These are phyloP conservation scores for Ganoderma meredithae DNA, from an alignment of 1,284 basidiomycete genomes.

Conservation along the genomic window DNA sequence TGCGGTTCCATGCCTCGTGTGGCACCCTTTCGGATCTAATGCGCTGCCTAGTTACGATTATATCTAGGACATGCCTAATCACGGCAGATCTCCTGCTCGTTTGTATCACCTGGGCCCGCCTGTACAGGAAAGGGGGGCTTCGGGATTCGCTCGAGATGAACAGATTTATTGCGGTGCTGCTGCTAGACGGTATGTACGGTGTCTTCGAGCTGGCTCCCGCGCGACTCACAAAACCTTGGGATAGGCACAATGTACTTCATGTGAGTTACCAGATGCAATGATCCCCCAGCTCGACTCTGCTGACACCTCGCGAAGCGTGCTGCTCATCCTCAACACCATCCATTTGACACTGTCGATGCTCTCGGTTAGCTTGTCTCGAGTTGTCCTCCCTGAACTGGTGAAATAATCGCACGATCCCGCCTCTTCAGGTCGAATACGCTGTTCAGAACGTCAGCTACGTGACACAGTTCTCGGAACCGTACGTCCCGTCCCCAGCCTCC, in stretches of 20 bases:
- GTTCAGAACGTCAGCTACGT: conserved; percentile 13
- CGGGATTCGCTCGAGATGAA: conserved; percentile 13
- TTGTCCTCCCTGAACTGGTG: not conserved
- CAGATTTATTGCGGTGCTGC: conserved; percentile 13
- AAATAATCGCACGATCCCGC: not conserved
- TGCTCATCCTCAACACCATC: conserved; percentile 10
- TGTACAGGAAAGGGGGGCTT: conserved; percentile 7
- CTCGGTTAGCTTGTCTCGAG: conserved; percentile 2
- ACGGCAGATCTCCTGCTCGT: conserved; percentile 15
- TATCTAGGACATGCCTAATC: conserved; percentile 15
- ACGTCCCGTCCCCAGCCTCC: not conserved
- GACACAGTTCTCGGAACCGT: conserved; percentile 20
- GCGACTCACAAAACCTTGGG: not conserved
- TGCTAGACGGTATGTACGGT: conserved; percentile 6
- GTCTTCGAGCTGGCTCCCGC: not conserved
- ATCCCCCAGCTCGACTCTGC: not conserved
- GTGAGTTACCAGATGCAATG: not conserved
- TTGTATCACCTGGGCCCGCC: conserved; percentile 16
- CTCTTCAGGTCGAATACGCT: conserved; percentile 8
- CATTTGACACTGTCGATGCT: conserved; percentile 14
- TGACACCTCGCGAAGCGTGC: not conserved
- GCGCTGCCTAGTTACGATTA: conserved; percentile 14
- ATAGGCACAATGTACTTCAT: conserved; percentile 10
- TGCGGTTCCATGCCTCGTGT: not conserved
- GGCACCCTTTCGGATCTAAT: not conserved